Percentiles rank a stretch among this genome's conserved stretches.
phyloP scores from a whole-genome alignment of 1,139 yeast genomes.

The Fermentozyma sake region DNA sequence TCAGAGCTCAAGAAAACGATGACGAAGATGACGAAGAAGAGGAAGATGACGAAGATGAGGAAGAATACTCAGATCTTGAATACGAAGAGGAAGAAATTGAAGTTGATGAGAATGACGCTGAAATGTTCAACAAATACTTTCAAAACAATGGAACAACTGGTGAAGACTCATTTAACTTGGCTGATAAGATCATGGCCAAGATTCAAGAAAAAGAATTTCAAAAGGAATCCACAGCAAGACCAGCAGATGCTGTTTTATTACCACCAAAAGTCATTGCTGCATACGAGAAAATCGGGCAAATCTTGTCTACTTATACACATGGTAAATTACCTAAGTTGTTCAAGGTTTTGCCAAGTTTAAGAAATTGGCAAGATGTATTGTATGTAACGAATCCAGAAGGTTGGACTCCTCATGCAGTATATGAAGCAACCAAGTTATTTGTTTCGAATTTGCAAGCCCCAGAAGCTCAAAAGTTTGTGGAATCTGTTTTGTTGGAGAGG shows the following conservation, averaged over 20 bases:
- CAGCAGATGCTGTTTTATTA: constrained; percentile 58
- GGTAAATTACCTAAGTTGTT: constrained; percentile 94
- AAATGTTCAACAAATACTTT: constrained; percentile 63
- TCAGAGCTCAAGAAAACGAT: constrained; percentile 21
- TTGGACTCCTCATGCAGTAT: constrained; percentile 97
- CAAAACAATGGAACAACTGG: constrained; percentile 24
- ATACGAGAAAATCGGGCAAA: constrained; percentile 84
- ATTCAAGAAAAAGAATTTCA: constrained; percentile 66
- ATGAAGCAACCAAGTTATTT: constrained; percentile 91
- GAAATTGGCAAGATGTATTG: constrained; percentile 92
- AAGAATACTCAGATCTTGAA: constrained; percentile 49
- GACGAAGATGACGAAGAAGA: constrained; percentile 37
- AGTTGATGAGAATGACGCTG: constrained; percentile 68
- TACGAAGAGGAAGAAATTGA: constrained; percentile 53
- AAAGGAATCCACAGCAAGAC: constrained; percentile 33
- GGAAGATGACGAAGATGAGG: constrained; percentile 28
- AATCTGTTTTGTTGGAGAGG: constrained; percentile 71
- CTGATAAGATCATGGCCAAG: constrained; percentile 89
- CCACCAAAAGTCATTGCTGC: constrained; percentile 97
- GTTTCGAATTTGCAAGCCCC: constrained; percentile 84
- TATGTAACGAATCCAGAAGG: constrained; percentile 87
- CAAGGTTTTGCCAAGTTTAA: constrained; percentile 87
- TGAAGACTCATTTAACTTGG: constrained; percentile 55
- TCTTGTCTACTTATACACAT: constrained; percentile 86
- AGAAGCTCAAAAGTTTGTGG: constrained; percentile 85